Evolutionary conservation across 2,329 filamentous ascomycete genomes (phyloP).

Genomic region (Nigrospora osmanthi): DNA sequence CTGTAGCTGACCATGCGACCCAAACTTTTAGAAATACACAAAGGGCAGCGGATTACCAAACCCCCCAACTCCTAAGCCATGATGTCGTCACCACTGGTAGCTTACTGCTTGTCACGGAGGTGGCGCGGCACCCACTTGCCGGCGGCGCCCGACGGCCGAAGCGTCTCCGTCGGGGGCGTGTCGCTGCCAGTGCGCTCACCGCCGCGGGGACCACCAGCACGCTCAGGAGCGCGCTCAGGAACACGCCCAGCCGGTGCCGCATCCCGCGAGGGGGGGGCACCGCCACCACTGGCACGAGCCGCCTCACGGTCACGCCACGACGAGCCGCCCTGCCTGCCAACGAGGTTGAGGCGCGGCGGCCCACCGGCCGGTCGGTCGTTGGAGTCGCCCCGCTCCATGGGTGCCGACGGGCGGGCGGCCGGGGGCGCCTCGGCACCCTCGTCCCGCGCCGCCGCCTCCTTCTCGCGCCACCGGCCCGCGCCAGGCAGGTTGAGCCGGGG

Average conservation of each 20-base stretch:
- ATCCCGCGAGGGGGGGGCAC: slow-evolving; percentile 12
- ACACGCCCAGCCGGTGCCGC: slow-evolving; percentile 5
- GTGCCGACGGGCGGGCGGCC: slow-evolving; percentile 16
- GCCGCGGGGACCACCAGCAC: background rate
- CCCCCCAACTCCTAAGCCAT: slow-evolving; percentile 20
- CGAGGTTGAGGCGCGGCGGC: slow-evolving; percentile 48
- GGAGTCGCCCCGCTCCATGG: slow-evolving; percentile 29
- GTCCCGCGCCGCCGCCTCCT: slow-evolving; percentile 20
- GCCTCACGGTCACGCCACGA: slow-evolving; percentile 56
- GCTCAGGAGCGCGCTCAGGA: background rate
- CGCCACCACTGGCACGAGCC: slow-evolving; percentile 30
- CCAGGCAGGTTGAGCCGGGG: slow-evolving; percentile 20
- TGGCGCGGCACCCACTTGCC: slow-evolving; percentile 54
- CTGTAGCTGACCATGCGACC: background rate
- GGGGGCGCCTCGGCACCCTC: slow-evolving; percentile 24
- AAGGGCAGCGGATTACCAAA: slow-evolving; percentile 6
- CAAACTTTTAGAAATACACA: slow-evolving; percentile 4
- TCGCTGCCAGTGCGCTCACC: background rate
- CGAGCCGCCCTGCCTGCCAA: slow-evolving; percentile 32
- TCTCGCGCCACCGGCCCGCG: slow-evolving; percentile 34
- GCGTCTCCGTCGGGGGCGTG: slow-evolving; percentile 37
- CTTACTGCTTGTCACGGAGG: slow-evolving; percentile 27
- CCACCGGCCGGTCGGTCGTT: slow-evolving; percentile 34
- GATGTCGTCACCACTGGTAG: slow-evolving; percentile 10
- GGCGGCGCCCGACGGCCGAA: slow-evolving; percentile 43